phyloP scores from a whole-genome alignment of 2,329 filamentous ascomycete genomes.

The Alternaria consortialis region DNA sequence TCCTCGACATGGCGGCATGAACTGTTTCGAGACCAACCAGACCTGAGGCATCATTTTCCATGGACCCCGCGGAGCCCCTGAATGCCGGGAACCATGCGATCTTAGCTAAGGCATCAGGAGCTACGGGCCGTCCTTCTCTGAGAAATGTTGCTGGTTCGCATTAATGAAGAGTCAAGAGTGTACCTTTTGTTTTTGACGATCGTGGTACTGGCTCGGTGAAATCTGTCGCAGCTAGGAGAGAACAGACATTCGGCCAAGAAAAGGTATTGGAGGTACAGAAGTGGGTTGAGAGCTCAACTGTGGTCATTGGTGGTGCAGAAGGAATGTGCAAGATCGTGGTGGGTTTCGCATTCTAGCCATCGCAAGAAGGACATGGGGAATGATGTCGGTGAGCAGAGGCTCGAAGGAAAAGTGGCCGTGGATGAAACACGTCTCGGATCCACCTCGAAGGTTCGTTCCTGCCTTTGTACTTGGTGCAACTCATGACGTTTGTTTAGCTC shows the following conservation, averaged over 20 bases:
- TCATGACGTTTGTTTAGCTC: neutral
- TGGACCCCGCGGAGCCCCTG: neutral
- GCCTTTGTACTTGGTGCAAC: neutral
- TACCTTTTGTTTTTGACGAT: neutral
- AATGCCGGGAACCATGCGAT: neutral
- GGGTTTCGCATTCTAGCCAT: neutral
- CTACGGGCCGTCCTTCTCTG: neutral
- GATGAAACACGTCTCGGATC: neutral
- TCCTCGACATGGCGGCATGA: neutral
- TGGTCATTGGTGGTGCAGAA: neutral
- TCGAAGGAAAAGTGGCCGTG: neutral
- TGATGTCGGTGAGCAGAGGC: neutral
- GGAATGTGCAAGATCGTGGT: neutral
- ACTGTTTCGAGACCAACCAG: conserved; percentile 9
- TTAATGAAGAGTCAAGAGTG: conserved; percentile 4
- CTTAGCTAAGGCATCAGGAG: neutral
- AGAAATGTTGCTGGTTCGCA: neutral
- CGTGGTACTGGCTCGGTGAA: neutral
- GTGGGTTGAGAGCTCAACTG: neutral
- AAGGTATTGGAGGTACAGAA: neutral
- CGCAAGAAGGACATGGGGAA: neutral
- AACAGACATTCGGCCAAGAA: neutral
- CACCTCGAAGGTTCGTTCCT: neutral
- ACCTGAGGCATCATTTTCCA: conserved; percentile 5
- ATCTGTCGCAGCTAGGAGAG: conserved; percentile 3